These are phyloP conservation scores for Corymbia citriodora DNA, from an alignment of 441 rosid genomes.

Conservation along the genomic window DNA sequence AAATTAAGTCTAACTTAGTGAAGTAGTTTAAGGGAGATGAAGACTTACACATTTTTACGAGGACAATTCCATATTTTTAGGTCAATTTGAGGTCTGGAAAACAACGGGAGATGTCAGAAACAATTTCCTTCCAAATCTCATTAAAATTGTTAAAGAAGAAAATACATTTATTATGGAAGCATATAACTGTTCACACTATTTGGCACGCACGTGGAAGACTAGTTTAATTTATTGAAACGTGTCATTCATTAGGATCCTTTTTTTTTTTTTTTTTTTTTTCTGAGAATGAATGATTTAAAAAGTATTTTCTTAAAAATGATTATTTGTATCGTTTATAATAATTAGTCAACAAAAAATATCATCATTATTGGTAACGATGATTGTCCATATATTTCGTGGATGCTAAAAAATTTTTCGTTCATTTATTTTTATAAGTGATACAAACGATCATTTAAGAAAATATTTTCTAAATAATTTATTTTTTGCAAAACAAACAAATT, in stretches of 20 bases:
- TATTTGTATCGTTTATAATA: too few relatives aligned
- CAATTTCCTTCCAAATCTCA: not conserved
- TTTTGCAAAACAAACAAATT: too few relatives aligned
- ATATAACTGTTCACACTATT: not conserved
- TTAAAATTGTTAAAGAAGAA: not conserved
- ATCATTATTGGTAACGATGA: too few relatives aligned
- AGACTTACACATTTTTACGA: not conserved
- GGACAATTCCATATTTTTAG: not conserved
- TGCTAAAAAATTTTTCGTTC: accelerated
- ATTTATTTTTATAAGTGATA: not conserved
- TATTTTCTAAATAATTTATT: too few relatives aligned
- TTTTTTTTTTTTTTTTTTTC: too few relatives aligned
- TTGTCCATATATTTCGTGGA: not conserved
- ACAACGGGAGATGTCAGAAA: not conserved
- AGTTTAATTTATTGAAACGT: not conserved
- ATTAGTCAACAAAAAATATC: too few relatives aligned
- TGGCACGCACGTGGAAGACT: not conserved
- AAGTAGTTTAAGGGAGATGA: not conserved
- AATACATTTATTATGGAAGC: not conserved
- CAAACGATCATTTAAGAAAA: not conserved
- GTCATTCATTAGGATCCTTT: not conserved
- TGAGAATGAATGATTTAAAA: too few relatives aligned
- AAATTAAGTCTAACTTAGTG: not conserved
- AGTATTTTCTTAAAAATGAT: too few relatives aligned
- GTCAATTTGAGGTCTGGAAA: not conserved